Conservation (phyloP, 805 yeast species). For the Kuraishia hungarica region DNA sequence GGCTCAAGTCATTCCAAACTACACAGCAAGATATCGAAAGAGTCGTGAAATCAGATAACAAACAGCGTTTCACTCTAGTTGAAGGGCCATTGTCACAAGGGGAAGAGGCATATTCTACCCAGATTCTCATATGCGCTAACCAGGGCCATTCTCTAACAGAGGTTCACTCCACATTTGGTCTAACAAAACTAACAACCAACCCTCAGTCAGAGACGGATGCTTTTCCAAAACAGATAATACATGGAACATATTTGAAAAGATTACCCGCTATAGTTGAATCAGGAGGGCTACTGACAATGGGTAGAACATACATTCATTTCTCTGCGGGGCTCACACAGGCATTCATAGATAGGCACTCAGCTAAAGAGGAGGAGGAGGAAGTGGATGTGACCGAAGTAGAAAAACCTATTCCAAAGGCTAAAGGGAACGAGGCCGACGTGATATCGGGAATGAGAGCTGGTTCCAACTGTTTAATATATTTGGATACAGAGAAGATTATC, state of each 20-base stretch:
- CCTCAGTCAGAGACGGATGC: conserved; percentile 32
- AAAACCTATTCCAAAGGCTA: not conserved
- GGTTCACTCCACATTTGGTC: not conserved
- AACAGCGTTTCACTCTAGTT: conserved; percentile 56
- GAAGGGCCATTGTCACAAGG: conserved; percentile 1
- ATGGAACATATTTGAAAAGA: conserved; percentile 62
- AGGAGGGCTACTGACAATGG: conserved; percentile 61
- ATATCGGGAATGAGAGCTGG: conserved; percentile 69
- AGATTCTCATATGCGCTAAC: conserved; percentile 62
- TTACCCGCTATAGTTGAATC: conserved; percentile 36
- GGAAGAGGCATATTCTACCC: conserved; percentile 14
- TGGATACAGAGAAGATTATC: conserved; percentile 45
- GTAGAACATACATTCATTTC: conserved; percentile 79
- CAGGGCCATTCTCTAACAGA: conserved; percentile 78
- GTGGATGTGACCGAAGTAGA: no score
- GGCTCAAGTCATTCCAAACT: conserved; percentile 47
- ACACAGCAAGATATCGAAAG: conserved; percentile 48
- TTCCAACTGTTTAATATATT: conserved; percentile 49
- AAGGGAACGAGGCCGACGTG: conserved; percentile 23
- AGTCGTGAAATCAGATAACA: conserved; percentile 59
- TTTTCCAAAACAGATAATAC: conserved; percentile 53
- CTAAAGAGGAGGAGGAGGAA: not conserved
- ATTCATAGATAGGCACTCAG: conserved; percentile 2
- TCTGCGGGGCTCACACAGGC: conserved; percentile 46
- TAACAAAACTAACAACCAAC: conserved; percentile 5